Evolutionary conservation across 2,329 filamentous ascomycete species (phyloP).

Genomic region (Tetracladium maxilliforme): DNA sequence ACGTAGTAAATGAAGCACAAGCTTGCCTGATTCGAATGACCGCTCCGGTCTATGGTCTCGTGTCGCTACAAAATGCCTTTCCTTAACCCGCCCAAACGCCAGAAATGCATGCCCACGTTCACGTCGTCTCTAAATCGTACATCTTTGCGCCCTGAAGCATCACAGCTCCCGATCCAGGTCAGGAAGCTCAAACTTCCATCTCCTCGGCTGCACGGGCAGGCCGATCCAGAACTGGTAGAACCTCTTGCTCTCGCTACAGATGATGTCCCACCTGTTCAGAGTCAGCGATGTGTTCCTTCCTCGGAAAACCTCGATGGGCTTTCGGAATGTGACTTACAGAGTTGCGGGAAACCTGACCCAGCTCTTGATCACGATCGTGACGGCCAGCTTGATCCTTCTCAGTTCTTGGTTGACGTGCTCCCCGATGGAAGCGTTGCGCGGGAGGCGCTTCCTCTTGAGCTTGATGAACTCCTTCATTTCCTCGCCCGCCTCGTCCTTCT

Average conservation of each 20-base stretch:
- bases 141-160: too few species aligned
- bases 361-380: slow-evolving; percentile 49
- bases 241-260: slow-evolving; percentile 34
- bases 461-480: slow-evolving; percentile 6
- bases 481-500: slow-evolving; percentile 11
- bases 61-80: too few species aligned
- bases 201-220: slow-evolving; percentile 37
- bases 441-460: slow-evolving; percentile 10
- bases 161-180: too few species aligned
- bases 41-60: too few species aligned
- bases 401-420: slow-evolving; percentile 53
- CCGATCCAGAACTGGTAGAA: slow-evolving; percentile 49
- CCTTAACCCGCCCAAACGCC: too few species aligned
- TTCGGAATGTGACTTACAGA: slow-evolving; percentile 43
- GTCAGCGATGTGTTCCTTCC: slow-evolving; percentile 6
- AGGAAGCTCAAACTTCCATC: too few species aligned
- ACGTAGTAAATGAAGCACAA: too few species aligned
- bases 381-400: slow-evolving; percentile 42
- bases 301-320: not conserved
- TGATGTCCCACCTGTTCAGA: slow-evolving; percentile 28
- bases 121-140: too few species aligned
- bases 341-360: slow-evolving; percentile 57
- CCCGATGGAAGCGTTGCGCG: slow-evolving; percentile 25
- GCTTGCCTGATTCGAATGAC: too few species aligned
- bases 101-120: too few species aligned